Evolutionary conservation across 179 eudicot species (phyloP), one percentile per base, ranked within the genome.

Genomic region (Beta macrorhiza): DNA sequence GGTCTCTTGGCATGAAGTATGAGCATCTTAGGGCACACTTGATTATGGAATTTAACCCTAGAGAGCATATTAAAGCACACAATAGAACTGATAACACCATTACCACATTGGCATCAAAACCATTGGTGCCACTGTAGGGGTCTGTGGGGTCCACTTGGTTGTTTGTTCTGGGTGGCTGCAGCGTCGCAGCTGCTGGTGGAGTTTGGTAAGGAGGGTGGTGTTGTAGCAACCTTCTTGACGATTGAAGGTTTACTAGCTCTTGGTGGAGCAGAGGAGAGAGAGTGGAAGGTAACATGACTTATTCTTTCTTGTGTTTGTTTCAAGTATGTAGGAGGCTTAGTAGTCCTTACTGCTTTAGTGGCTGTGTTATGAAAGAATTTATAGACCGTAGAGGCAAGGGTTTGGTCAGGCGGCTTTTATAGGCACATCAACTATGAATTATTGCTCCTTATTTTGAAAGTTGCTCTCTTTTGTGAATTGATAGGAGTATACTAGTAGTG

Each of bases 81-180:
- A 95, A 80, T 70, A 95, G 92, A 62, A 95, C 94, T n/a, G 98
- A 91, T 16, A 93, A 85, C 64, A 93, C 93, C 98, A 93, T 93
- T 2, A 95, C 91, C 45, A 93, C 99, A 84, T 92, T 93, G 51
- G 97, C 89, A 47, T 95, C 97, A 49, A 95, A 91, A 15, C 85
- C 87, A 75, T 83, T 89, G 44, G 82, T 81, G 64, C 83, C 83
- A 0, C 85, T 67, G 63, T 84, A 83, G 14, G 89, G 89, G 78
- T 81, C 82, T 29, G 88, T 37, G 32, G 90, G 83, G 63, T 86
- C 87, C 53, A 71, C 86, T 1, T 53, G 90, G 80, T 37, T 84
- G 79, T 20, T 83, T 51, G 78, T 10, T 15, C 76, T 20, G 25
- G 75, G 17, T 15, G 77, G 45, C 1, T 84, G 81, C 9, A 88